Percentiles rank a stretch among this genome's conserved stretches.
Evolutionary conservation across 345 rosid genomes (phyloP).

Genomic region (Melaleuca quinquenervia): DNA sequence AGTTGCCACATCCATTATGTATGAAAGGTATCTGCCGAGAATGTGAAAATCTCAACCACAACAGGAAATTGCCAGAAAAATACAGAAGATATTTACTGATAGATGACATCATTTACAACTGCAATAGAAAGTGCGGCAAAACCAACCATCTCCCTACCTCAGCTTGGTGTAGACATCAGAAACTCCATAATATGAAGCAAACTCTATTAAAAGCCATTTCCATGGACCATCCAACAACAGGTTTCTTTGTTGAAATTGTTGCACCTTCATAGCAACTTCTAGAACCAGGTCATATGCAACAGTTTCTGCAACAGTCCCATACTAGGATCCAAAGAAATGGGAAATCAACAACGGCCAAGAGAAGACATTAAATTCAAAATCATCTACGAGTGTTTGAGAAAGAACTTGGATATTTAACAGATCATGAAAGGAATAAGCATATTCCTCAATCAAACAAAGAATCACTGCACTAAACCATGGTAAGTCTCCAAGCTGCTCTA

Average conservation of each 20-base stretch:
- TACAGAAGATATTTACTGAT: slow-evolving; percentile 19
- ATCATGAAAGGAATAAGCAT: not conserved
- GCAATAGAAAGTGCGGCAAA: not conserved
- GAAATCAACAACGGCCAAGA: slow-evolving; percentile 4
- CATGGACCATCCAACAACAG: slow-evolving; percentile 74
- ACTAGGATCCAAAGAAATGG: slow-evolving; percentile 31
- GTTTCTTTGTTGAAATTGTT: slow-evolving; percentile 84
- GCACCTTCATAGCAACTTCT: slow-evolving; percentile 91
- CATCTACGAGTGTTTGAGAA: not conserved
- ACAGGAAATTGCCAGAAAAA: not conserved
- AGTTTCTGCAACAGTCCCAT: slow-evolving; percentile 95
- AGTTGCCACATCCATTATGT: slow-evolving; percentile 96
- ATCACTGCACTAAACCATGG: not conserved
- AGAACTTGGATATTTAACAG: not conserved
- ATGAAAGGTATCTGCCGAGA: slow-evolving; percentile 69
- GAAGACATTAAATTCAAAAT: not conserved
- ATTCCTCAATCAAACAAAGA: not conserved
- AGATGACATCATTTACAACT: not conserved
- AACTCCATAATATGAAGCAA: slow-evolving; percentile 91
- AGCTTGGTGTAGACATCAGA: slow-evolving; percentile 86
- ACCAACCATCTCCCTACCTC: slow-evolving; percentile 28
- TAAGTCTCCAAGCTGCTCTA: not conserved
- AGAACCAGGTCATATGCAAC: slow-evolving; percentile 87
- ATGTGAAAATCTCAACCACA: not conserved
- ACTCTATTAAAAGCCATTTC: slow-evolving; percentile 93